These are phyloP conservation scores for Pseudophaeomoniella oleicola DNA, from an alignment of 2,329 filamentous ascomycete genomes.

Conservation along the genomic window DNA sequence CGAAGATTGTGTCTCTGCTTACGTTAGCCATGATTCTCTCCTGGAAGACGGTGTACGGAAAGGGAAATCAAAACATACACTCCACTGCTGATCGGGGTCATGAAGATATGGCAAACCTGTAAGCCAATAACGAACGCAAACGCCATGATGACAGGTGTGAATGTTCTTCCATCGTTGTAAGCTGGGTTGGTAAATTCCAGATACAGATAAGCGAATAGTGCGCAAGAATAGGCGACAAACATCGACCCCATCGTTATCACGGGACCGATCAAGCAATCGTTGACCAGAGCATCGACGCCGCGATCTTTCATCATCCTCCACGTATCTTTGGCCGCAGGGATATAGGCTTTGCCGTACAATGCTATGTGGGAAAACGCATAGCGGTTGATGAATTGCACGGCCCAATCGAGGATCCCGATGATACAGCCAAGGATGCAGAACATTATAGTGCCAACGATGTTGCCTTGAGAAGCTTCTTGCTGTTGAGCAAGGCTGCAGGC, in stretches of 20 bases:
- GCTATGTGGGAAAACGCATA: conserved; percentile 91
- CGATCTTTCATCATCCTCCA: conserved; percentile 87
- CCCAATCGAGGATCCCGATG: conserved; percentile 68
- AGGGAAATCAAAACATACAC: neutral
- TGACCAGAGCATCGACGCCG: conserved; percentile 78
- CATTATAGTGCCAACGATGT: conserved; percentile 49
- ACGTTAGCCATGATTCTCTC: neutral
- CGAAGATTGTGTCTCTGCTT: conserved; percentile 74
- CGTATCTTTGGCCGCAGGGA: conserved; percentile 74
- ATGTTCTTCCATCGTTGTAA: conserved; percentile 56
- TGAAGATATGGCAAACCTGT: conserved; percentile 80
- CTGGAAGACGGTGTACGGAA: no score
- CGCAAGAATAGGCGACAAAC: conserved; percentile 71
- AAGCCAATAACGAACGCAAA: conserved; percentile 82
- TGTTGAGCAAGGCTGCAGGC: conserved; percentile 64
- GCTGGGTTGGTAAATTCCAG: conserved; percentile 64
- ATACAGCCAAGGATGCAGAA: conserved; percentile 68
- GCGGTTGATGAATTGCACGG: conserved; percentile 74
- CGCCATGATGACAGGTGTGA: conserved; percentile 64
- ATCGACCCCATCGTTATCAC: conserved; percentile 62
- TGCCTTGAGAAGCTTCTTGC: conserved; percentile 49
- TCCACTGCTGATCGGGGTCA: conserved; percentile 75
- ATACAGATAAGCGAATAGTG: conserved; percentile 75
- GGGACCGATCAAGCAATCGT: conserved; percentile 69
- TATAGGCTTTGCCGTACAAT: conserved; percentile 78